Evolutionary conservation across 2,329 filamentous ascomycete species (phyloP).

Genomic region (Paecilomyces formosus): DNA sequence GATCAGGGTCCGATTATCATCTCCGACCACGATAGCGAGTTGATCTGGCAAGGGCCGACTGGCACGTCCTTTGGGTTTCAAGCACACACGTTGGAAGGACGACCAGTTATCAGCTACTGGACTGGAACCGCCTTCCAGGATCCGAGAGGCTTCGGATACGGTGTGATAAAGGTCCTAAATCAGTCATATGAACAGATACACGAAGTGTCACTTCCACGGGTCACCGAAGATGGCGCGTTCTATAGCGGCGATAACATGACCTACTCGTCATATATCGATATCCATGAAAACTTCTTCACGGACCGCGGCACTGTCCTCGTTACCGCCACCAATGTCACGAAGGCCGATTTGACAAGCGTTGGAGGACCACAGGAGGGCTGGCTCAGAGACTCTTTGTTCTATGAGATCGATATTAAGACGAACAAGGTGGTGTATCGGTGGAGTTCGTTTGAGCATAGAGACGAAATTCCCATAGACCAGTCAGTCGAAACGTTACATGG

Average conservation of each 20-base stretch:
- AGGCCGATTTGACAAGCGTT: conserved; percentile 2
- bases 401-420: conserved; percentile 14
- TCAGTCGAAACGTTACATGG: neutral
- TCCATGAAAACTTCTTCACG: conserved; percentile 6
- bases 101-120: conserved; percentile 15
- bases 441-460: conserved; percentile 8
- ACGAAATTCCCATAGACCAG: conserved; percentile 4
- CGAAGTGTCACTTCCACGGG: neutral
- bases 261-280: conserved; percentile 2
- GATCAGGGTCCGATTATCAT: conserved; percentile 7
- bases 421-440: conserved; percentile 14
- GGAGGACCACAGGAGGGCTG: conserved; percentile 7
- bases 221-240: neutral
- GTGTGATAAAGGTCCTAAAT: conserved; percentile 4
- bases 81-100: conserved; percentile 25
- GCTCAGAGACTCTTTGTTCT: conserved; percentile 11
- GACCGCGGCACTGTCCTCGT: conserved; percentile 5
- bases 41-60: conserved; percentile 8
- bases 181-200: conserved; percentile 6
- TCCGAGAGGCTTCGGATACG: neutral
- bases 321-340: conserved; percentile 4
- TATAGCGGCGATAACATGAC: neutral
- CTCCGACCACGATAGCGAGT: conserved; percentile 5
- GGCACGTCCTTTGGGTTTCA: conserved; percentile 10
- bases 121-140: conserved; percentile 1